A percentile compares a stretch with the other conserved stretches of the same genome.
These are phyloP conservation scores for Penicillium paradoxum DNA, from an alignment of 495 filamentous ascomycete species.

Conservation along the genomic window DNA sequence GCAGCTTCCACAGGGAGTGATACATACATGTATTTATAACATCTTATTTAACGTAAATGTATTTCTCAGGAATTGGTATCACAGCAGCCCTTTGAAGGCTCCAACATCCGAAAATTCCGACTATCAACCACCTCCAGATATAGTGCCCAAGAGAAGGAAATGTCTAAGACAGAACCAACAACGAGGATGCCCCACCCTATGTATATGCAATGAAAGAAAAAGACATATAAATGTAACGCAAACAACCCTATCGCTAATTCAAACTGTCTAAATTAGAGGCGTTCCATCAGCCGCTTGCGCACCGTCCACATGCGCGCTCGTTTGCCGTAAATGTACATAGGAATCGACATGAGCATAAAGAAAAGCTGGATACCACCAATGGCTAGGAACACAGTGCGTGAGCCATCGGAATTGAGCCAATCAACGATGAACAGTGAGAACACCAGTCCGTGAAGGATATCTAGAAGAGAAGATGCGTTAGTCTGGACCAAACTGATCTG, in stretches of 20 bases:
- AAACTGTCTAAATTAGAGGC: constrained; percentile 49
- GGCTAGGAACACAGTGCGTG: constrained; percentile 72
- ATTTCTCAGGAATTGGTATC: no score
- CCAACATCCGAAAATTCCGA: no score
- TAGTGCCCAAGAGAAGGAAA: no score
- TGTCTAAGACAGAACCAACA: no score
- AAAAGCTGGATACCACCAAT: constrained; percentile 85
- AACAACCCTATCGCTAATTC: background rate
- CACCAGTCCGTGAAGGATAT: constrained; percentile 81
- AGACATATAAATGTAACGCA: background rate
- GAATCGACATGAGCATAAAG: constrained; percentile 69
- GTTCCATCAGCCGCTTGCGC: constrained; percentile 83
- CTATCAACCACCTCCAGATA: no score
- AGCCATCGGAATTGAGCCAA: constrained; percentile 73
- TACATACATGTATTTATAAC: no score
- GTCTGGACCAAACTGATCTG: background rate
- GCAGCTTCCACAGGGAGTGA: no score
- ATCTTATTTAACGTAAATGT: no score
- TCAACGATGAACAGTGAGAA: constrained; percentile 89
- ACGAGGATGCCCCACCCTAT: no score
- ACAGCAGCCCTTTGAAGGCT: no score
- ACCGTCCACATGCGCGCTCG: constrained; percentile 95
- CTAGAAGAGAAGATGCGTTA: constrained; percentile 27
- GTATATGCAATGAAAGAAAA: background rate
- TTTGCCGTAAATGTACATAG: constrained; percentile 97